Base-by-base conservation (phyloP, 2,329 filamentous ascomycete species). In the Exserohilum rostratum region DNA sequence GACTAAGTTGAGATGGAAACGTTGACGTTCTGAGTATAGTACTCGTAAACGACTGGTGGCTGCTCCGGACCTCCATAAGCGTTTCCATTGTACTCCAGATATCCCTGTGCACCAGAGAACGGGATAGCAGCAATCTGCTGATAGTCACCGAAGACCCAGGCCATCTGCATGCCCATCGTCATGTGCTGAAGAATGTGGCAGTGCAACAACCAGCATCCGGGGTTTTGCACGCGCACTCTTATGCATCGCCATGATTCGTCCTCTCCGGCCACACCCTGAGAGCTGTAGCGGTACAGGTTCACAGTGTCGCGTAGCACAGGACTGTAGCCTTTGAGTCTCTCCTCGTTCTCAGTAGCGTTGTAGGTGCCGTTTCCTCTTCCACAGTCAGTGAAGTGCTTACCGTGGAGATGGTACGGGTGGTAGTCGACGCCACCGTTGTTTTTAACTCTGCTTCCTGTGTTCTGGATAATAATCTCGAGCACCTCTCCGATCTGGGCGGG, bases 191-290 rank as follows among this genome's bases (percentile, higher is more conserved):
- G 58, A 13, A 83, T 79, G 66, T 87, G 85, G 58, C 85, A 87
- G 67, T 87, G 85, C 58, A 87, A 75, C 82, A 87, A 83, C 83
- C 83, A 87, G 3, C 83, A 83, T 0, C 85, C 85, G 0, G 80
- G 69, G 51, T 80, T 71, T 18, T 60, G 33, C 2, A 86, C 80
- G 3, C 83, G 75, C 1, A 87, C 70, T 9, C 86, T 76, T 86
- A 85, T 88, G 0, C 79, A 85, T 17, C 85, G 75, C 86, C 86
- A 89, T 0, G 85, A 84, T 0, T 78, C 75, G 2, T 77, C 77
- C 5, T 75, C 66, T 3, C 78, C 72, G 0, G 78, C 67, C 2
- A 58, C 59, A 0, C 77, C 79, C 20, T 75, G 76, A 3, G 71
- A 59, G 0, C 68, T 70, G 58, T 87, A 88, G 2, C 81, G 72